These are phyloP conservation scores for Pezicula radicicola DNA, from an alignment of 2,329 filamentous ascomycete species.

Conservation along the genomic window DNA sequence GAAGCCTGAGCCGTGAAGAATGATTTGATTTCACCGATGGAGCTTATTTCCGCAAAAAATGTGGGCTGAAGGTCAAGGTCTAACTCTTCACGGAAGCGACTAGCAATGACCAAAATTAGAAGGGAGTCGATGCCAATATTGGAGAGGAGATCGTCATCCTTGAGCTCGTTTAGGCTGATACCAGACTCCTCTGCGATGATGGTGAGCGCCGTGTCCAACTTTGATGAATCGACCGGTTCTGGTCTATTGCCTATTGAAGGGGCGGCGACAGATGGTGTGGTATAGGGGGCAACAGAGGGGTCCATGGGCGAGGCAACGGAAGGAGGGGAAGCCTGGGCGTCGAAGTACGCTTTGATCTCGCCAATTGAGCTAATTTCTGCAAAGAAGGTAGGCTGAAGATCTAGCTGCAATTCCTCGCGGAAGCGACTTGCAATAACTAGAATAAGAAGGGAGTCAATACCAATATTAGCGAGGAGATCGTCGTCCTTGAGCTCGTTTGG, in stretches of 20 bases:
- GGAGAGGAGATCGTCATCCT: slow-evolving; percentile 48
- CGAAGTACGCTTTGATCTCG: slow-evolving; percentile 29
- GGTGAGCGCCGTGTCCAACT: slow-evolving; percentile 44
- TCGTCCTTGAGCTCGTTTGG: slow-evolving; percentile 51
- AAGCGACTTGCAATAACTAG: slow-evolving; percentile 51
- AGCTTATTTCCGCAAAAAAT: background rate
- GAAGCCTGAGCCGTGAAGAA: no score
- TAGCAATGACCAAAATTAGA: slow-evolving; percentile 43
- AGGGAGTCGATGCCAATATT: slow-evolving; percentile 58
- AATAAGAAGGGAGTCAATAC: slow-evolving; percentile 56
- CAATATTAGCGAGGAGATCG: slow-evolving; percentile 51
- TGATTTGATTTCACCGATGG: background rate
- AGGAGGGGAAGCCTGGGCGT: no score
- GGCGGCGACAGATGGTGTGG: background rate
- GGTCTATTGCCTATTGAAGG: background rate
- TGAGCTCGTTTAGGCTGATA: slow-evolving; percentile 49
- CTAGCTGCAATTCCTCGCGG: slow-evolving; percentile 51
- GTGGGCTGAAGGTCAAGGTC: slow-evolving; percentile 32
- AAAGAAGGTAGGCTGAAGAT: slow-evolving; percentile 46
- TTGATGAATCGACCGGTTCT: slow-evolving; percentile 29
- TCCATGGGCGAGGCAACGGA: no score
- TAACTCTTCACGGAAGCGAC: slow-evolving; percentile 2
- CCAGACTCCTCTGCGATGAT: slow-evolving; percentile 54
- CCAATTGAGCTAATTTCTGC: slow-evolving; percentile 50
- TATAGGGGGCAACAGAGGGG: no score